Conservation (phyloP, 495 filamentous ascomycete genomes). For the Tuber indicum region DNA sequence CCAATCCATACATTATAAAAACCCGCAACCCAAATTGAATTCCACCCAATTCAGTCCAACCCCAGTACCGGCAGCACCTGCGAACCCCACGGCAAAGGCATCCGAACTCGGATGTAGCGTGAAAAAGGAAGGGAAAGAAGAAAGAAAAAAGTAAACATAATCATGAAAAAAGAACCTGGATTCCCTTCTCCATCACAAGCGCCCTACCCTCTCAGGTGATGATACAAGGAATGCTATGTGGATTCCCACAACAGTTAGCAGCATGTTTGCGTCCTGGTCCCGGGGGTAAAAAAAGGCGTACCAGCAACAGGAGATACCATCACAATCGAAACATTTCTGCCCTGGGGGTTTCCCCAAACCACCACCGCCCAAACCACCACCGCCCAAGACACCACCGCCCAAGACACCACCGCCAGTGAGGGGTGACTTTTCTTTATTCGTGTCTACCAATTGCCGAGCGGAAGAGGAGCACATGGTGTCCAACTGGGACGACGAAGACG, state of each 20-base stretch:
- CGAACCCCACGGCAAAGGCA: not conserved
- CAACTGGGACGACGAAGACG: not conserved
- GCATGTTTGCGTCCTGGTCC: not conserved
- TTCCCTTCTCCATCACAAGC: not conserved
- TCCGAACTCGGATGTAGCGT: not conserved
- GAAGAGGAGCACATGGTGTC: constrained; percentile 22
- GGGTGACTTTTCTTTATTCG: constrained; percentile 32
- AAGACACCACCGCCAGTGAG: constrained; percentile 29
- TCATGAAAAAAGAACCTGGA: not conserved
- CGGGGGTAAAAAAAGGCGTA: constrained; percentile 2
- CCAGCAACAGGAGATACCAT: constrained; percentile 34
- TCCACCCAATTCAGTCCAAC: not conserved
- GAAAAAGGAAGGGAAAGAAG: not conserved
- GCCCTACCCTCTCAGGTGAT: constrained; percentile 25
- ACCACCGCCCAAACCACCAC: not conserved
- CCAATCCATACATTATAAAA: not conserved
- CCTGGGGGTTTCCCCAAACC: constrained; percentile 32
- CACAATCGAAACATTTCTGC: constrained; percentile 31
- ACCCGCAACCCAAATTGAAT: not conserved
- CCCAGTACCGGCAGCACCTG: not conserved
- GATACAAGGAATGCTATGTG: constrained; percentile 25
- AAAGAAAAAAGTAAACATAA: not conserved
- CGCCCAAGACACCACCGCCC: constrained; percentile 6
- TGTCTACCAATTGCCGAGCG: constrained; percentile 15
- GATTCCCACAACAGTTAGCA: constrained; percentile 7